These are phyloP conservation scores for Linum lewisii DNA, from an alignment of 345 rosid species.

Conservation along the genomic window DNA sequence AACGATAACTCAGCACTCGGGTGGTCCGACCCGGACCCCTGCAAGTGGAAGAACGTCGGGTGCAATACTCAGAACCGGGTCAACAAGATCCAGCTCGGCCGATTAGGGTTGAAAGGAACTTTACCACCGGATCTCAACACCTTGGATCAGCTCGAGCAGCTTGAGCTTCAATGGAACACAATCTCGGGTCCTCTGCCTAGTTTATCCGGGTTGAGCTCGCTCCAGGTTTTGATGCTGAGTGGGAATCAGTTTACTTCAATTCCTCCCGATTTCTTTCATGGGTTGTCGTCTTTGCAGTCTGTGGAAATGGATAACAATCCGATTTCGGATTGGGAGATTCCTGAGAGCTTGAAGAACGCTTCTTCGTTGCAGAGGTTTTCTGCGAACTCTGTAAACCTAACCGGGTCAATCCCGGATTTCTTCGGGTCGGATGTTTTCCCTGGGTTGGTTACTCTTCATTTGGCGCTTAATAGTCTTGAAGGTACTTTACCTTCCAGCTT, in stretches of 20 bases:
- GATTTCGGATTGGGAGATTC: not conserved
- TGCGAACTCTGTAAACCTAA: not conserved
- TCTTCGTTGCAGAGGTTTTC: not conserved
- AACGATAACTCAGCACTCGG: not conserved
- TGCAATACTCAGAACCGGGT: slow-evolving; percentile 1
- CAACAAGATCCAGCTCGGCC: slow-evolving; percentile 1
- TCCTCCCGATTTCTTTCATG: not conserved
- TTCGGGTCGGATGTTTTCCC: not conserved
- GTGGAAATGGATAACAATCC: slow-evolving; percentile 5
- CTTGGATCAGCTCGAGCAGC: not conserved
- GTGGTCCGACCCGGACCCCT: slow-evolving; percentile 8
- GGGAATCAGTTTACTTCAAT: not conserved
- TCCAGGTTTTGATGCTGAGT: not conserved
- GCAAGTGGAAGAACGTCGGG: not conserved
- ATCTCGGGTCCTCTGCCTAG: slow-evolving; percentile 2
- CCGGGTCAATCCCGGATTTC: not conserved
- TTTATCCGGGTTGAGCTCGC: not conserved
- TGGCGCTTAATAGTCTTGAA: slow-evolving; percentile 1
- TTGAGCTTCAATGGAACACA: not conserved
- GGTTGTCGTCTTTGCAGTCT: not conserved
- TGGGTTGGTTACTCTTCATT: not conserved
- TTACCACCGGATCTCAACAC: not conserved
- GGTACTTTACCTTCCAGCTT: not conserved
- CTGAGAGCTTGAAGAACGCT: not conserved
- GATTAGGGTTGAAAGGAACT: not conserved